Base-by-base conservation (phyloP, 208 protist genomes). In the Acanthamoeba rhysodes region DNA sequence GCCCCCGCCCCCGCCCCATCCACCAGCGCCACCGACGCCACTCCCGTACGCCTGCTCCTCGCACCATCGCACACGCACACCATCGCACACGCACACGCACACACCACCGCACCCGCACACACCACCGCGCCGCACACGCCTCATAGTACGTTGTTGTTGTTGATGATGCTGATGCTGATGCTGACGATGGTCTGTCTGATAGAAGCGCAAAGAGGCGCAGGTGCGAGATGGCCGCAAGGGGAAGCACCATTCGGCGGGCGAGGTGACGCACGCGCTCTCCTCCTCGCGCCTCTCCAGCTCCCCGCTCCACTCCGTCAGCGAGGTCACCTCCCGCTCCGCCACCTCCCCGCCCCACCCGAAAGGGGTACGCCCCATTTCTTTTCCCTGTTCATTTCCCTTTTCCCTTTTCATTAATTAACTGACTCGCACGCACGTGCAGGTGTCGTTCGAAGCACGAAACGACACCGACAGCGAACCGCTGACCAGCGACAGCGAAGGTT, bases 401-500 rank as follows among this genome's bases (percentile, higher is more conserved):
- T 7, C 5, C 5, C 5, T 45, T 7, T 45, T 45, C 5, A 5
- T 1, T 7, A 1, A 1, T 5, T 7, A 45, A 45, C 41, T 45
- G 41, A 45, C 5, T 1, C 3, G 41, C 41, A 48, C 45, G 45
- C 8, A 48, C 45, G 45, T 7, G 2, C 45, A 48, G 45, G 45
- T 48, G 2, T 48, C 45, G 45, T 48, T 48, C 45, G 45, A 12
- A 34, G 48, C 16, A 53, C 74, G 74, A 12, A 82, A 72, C n/a
- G 66, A 74, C 66, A 74, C 66, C 2, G 74, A 84, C 74, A 84
- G 74, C 45, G 74, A 84, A 24, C 12, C 74, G 18, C 74, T 84
- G 20, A 84, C 74, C 12, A 84, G 74, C 74, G 74, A 84, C 41
- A 84, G 41, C 74, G 74, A 84, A 41, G 74, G 74, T 50, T 41